Percentiles rank a stretch among this genome's conserved stretches.
phyloP scores from a whole-genome alignment of 495 filamentous ascomycete genomes.

The Cryomyces minteri region DNA sequence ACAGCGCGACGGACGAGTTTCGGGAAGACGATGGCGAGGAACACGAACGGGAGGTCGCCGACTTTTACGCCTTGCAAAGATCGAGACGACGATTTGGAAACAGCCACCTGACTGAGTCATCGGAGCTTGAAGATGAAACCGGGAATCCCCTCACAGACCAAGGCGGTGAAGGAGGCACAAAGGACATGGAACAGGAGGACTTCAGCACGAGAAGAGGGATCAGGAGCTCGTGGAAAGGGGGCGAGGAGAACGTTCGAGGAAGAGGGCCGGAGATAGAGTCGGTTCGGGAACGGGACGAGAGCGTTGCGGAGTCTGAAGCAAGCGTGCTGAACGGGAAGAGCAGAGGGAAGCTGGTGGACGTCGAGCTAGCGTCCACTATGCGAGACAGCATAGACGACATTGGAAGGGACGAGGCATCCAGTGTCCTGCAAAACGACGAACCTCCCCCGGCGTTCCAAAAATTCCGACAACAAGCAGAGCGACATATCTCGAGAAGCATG shows the following conservation, averaged over 20 bases:
- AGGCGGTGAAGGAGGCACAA: not conserved
- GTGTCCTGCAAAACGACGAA: constrained; percentile 35
- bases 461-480: constrained; percentile 39
- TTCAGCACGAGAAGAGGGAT: constrained; percentile 31
- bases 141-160: not conserved
- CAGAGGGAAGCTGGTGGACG: constrained; percentile 64
- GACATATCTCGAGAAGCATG: constrained; percentile 2
- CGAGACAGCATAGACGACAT: constrained; percentile 20
- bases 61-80: constrained; percentile 77
- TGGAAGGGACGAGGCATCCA: constrained; percentile 38
- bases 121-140: constrained; percentile 55
- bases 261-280: constrained; percentile 15
- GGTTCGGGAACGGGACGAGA: constrained; percentile 18
- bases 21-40: constrained; percentile 81
- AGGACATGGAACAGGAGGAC: constrained; percentile 6
- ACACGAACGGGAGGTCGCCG: constrained; percentile 77
- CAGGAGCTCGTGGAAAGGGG: constrained; percentile 38
- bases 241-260: constrained; percentile 17
- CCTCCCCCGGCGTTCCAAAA: constrained; percentile 75
- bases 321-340: constrained; percentile 33
- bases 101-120: constrained; percentile 60
- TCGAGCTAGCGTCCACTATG: constrained; percentile 59
- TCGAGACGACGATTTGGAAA: constrained; percentile 77
- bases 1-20: constrained; percentile 66
- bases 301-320: constrained; percentile 16